phyloP scores from a whole-genome alignment of 2,329 filamentous ascomycete species.

The Penicillium sp. region DNA sequence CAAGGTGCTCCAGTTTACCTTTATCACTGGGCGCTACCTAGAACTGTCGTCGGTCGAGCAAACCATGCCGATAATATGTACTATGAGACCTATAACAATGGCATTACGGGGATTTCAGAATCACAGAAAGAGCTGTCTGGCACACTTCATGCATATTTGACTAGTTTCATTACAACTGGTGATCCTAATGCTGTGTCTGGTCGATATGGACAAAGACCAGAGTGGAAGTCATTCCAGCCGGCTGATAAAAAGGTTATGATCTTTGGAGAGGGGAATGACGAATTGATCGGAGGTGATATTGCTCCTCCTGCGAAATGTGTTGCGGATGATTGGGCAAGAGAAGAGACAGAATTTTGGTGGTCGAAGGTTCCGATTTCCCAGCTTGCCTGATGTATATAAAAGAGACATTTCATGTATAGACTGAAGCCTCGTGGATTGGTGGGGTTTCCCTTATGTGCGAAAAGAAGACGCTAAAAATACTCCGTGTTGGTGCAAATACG shows the following conservation, averaged over 20 bases:
- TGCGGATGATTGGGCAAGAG: conserved; percentile 43
- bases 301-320: conserved; percentile 43
- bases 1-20: conserved; percentile 46
- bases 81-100: conserved; percentile 47
- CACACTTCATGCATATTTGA: conserved; percentile 48
- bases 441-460: background rate
- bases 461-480: background rate
- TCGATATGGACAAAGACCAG: conserved; percentile 29
- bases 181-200: conserved; percentile 44
- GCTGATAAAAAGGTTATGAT: conserved; percentile 41
- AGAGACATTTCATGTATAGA: background rate
- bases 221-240: conserved; percentile 38
- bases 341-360: conserved; percentile 51
- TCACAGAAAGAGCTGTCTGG: conserved; percentile 46
- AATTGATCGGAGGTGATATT: conserved; percentile 45
- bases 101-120: conserved; percentile 34
- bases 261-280: conserved; percentile 50
- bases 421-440: too few relatives aligned
- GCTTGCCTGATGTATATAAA: conserved; percentile 8
- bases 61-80: conserved; percentile 51
- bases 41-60: conserved; percentile 45
- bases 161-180: conserved; percentile 49
- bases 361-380: conserved; percentile 31
- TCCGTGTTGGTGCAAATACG: background rate
- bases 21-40: conserved; percentile 55